These are phyloP conservation scores for Dactylellina cionopaga DNA, from an alignment of 2,329 filamentous ascomycete genomes.

Conservation along the genomic window DNA sequence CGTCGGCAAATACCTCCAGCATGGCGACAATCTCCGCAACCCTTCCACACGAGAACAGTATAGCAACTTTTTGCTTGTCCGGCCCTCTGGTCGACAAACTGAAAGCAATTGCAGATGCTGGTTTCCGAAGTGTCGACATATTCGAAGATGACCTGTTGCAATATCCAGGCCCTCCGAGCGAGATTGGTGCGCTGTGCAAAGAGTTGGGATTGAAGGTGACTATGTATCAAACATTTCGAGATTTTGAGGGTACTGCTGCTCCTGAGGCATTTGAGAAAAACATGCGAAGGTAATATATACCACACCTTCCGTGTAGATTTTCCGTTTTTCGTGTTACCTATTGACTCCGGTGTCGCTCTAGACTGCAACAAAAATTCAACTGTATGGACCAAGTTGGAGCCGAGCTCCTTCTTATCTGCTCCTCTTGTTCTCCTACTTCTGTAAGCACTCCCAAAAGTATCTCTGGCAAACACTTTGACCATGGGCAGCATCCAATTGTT, in stretches of 20 bases:
- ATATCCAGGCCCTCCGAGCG: constrained; percentile 50
- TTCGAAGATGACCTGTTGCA: constrained; percentile 54
- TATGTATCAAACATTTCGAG: constrained; percentile 55
- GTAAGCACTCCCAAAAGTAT: constrained; percentile 31
- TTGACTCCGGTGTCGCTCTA: constrained; percentile 18
- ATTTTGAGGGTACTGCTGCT: constrained; percentile 53
- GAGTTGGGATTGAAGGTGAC: constrained; percentile 54
- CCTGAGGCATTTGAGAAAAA: constrained; percentile 53
- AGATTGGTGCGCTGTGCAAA: constrained; percentile 51
- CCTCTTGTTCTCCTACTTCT: constrained; percentile 54
- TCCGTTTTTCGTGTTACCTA: constrained; percentile 37
- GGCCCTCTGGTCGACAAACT: constrained; percentile 52
- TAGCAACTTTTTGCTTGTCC: constrained; percentile 53
- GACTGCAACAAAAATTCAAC: constrained; percentile 54
- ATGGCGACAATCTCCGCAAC: constrained; percentile 33
- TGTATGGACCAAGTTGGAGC: constrained; percentile 54
- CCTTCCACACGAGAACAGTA: constrained; percentile 53
- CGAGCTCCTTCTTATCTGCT: constrained; percentile 53
- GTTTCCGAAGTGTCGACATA: constrained; percentile 54
- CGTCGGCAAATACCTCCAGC: constrained; percentile 46
- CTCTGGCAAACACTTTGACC: not conserved
- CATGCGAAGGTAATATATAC: constrained; percentile 52
- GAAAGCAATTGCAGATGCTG: constrained; percentile 51
- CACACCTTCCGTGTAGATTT: constrained; percentile 30
- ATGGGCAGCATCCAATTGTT: not conserved